Base-by-base conservation (phyloP, 371 early-diverging fungal genomes). In the Lichtheimia ornata region DNA sequence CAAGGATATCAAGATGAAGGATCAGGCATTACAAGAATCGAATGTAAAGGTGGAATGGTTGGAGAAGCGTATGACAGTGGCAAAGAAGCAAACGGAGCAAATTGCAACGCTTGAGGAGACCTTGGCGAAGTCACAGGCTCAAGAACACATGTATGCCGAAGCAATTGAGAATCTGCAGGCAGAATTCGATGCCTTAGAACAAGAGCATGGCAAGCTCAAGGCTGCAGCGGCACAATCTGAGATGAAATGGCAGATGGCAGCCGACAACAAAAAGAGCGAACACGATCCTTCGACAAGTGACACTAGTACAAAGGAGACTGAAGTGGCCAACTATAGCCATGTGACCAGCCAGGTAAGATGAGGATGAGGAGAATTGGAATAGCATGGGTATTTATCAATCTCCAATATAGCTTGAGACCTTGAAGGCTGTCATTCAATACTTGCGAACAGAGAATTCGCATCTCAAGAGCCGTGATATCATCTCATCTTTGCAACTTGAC, bases 371-470 rank as follows among this genome's bases (percentile, higher is more conserved):
- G n/a, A 50, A 28, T 4, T 12, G 13, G 28, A 27, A 25, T 11
- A 27, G 30, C 41, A 15, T 24, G 20, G 40, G 5, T 24, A 17
- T 18, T 51, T 2, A n/a, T 61, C 9, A n/a, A 57, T 49, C 47
- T 47, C 17, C 22, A 22, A 22, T 22, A 47, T 22, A 47, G 47
- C 47, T 93, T 42, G 89, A 90, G 53, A 78, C 90, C 0, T 78
- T 95, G 40, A 88, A 87, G 65, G 76, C 88, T 6, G 91, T 91
- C 0, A 68, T 94, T 47, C 81, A 88, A 12, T 93, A 86, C 67
- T 55, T 94, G 56, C 85, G 94, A 49, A 76, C 86, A 20, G 96
- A 95, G 68, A 94, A 94, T 72, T 80, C 89, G 4, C 84, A 90
- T 20, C 70, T 95, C 24, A 90, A 91, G 70, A 82, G 88, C 20